Conservation (phyloP, 176 grass and related monocot genomes). For the Oryza officinalis region DNA sequence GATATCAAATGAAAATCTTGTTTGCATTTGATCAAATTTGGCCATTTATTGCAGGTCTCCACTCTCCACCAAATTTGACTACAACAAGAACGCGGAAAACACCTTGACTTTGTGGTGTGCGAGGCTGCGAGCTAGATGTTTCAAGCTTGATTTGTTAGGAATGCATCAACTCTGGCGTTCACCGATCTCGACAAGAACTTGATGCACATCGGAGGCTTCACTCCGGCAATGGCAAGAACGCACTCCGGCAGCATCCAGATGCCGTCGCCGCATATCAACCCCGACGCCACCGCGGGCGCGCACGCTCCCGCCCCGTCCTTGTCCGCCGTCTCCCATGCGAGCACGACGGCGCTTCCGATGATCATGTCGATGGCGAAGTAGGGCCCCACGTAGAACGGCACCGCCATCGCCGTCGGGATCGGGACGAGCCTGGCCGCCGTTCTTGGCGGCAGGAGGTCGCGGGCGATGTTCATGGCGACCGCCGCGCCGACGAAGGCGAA, state of each 20-base stretch:
- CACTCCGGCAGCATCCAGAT: conserved; percentile 6
- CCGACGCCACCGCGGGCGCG: conserved; percentile 17
- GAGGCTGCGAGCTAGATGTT: no score
- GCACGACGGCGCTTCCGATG: neutral
- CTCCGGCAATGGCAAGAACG: neutral
- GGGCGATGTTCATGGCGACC: neutral
- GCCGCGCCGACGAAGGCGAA: neutral
- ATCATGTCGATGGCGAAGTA: conserved; percentile 19
- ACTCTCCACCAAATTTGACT: no score
- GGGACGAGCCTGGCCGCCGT: conserved; percentile 14
- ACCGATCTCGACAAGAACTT: neutral
- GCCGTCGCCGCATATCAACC: conserved; percentile 34
- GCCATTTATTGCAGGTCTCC: no score
- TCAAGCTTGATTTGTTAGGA: neutral
- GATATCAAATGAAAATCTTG: no score
- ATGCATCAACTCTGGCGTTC: neutral
- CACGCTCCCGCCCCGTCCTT: neutral
- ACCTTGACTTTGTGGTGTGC: no score
- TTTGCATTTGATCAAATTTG: no score
- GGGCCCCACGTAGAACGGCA: conserved; percentile 16
- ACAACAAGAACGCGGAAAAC: no score
- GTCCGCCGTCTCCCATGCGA: neutral
- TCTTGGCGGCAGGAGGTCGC: neutral
- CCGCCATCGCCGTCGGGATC: conserved; percentile 20
- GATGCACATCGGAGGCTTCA: conserved; percentile 37